phyloP scores from a whole-genome alignment of 495 filamentous ascomycete species.

The Hypoxylon subgilvum region DNA sequence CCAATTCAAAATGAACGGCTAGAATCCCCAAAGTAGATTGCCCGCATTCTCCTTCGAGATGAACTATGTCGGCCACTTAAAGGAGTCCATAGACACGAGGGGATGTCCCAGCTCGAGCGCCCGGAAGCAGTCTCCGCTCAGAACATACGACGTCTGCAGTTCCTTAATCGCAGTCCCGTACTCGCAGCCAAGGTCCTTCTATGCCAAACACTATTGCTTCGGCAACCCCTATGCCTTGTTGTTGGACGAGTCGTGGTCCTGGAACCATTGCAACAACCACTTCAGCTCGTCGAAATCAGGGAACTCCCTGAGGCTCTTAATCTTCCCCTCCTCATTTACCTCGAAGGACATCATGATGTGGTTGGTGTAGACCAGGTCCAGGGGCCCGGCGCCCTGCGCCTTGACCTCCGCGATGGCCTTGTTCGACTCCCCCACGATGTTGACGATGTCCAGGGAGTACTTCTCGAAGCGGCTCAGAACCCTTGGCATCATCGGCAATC shows the following conservation, averaged over 20 bases:
- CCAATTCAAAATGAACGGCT: too few species aligned
- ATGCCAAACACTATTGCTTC: not conserved
- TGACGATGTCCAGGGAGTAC: conserved; percentile 6
- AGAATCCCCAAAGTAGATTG: too few species aligned
- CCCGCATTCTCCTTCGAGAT: too few species aligned
- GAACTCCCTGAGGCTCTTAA: not conserved
- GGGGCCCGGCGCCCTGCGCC: conserved; percentile 2
- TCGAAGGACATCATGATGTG: conserved; percentile 4
- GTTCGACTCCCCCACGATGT: conserved; percentile 1
- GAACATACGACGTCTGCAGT: too few species aligned
- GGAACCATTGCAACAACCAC: conserved; percentile 1
- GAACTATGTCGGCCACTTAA: too few species aligned
- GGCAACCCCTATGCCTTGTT: not conserved
- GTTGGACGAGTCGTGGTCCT: not conserved
- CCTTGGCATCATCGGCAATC: not conserved
- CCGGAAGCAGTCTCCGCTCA: too few species aligned
- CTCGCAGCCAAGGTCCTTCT: too few species aligned
- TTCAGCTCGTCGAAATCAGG: not conserved
- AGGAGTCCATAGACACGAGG: too few species aligned
- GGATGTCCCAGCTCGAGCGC: too few species aligned
- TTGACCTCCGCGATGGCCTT: not conserved
- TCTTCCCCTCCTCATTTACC: not conserved
- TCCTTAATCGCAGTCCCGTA: too few species aligned
- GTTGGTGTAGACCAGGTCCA: conserved; percentile 8
- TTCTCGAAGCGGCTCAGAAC: not conserved